Percentiles rank a stretch among this genome's conserved stretches.
Evolutionary conservation across 2,329 filamentous ascomycete genomes (phyloP).

Genomic region (Apiospora sp.): DNA sequence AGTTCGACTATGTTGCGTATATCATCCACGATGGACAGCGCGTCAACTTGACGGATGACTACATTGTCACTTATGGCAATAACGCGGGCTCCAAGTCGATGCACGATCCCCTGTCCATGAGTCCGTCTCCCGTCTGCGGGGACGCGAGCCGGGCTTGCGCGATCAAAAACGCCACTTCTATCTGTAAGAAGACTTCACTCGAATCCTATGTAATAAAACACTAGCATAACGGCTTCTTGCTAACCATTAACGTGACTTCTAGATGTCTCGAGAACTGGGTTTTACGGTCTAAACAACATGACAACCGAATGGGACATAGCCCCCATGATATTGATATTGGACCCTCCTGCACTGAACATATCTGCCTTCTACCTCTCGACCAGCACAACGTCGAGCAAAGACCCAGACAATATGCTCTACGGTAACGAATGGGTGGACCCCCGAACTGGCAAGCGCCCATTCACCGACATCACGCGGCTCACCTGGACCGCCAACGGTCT

Average conservation of each 20-base stretch:
- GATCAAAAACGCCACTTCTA: background rate
- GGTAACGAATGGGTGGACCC: background rate
- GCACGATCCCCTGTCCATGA: background rate
- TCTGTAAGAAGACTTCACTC: background rate
- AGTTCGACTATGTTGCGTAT: background rate
- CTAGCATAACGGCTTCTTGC: fast-evolving
- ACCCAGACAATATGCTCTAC: background rate
- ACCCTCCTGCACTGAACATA: background rate
- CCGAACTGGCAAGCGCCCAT: background rate
- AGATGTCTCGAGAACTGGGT: background rate
- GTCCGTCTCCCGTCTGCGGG: background rate
- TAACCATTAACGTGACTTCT: background rate
- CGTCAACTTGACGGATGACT: background rate
- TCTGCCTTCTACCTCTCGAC: background rate
- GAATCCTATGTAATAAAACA: too few relatives aligned
- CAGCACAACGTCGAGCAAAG: background rate
- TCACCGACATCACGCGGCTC: background rate
- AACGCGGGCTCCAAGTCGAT: background rate
- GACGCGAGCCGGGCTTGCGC: background rate
- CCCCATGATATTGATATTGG: background rate
- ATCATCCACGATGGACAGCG: background rate
- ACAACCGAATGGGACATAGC: background rate
- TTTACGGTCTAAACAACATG: background rate
- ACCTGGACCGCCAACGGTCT: background rate
- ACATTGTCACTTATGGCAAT: background rate